Base-by-base conservation (phyloP, 805 yeast species). In the Geotrichum ghanense region DNA sequence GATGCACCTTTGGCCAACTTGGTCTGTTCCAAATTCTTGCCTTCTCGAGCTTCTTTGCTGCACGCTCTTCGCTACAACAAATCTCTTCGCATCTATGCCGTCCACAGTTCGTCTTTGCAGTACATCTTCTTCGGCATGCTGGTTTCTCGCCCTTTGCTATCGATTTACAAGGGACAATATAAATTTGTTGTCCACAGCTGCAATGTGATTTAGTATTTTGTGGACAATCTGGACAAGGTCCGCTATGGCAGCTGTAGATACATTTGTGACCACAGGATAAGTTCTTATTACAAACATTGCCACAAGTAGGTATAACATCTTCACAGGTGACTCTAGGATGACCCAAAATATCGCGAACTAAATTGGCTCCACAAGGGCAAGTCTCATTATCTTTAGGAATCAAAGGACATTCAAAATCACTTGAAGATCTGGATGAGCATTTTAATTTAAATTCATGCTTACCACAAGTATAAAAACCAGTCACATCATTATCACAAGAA, bases 241-340 rank as follows among this genome's bases (percentile, higher is more conserved):
- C 96, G 12, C 70, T 73, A 61, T 88, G 97, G 62, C 97, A 88
- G 22, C 66, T 66, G 61, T 75, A 70, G 48, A 71, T 68, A 62
- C 96, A 88, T 16, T 51, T 57, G 50, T 74, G 90, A 1, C 95
- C 95, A 67, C 96, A 88, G 0, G 70, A 62, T 35, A 86, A 61
- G 5, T 48, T 45, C 60, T 82, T 83, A 3, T 72, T 80, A 63
- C 97, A 88, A 0, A 64, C 63, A 2, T 69, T 56, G 4, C 71
- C 78, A 66, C 97, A 88, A 7, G 80, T 76, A 3, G 95, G 92
- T 31, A 87, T 71, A 1, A 87, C 82, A 52, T 86, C 95, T 1
- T 82, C 69, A 63, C 97, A 88, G 24, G 70, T 64, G 0, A 53
- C 54, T 52, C 96, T 72, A 10, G 64, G 61, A 5, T 59, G 51